Base-by-base conservation (phyloP, 2,329 filamentous ascomycete genomes). In the Stachybotrys chartarum region DNA sequence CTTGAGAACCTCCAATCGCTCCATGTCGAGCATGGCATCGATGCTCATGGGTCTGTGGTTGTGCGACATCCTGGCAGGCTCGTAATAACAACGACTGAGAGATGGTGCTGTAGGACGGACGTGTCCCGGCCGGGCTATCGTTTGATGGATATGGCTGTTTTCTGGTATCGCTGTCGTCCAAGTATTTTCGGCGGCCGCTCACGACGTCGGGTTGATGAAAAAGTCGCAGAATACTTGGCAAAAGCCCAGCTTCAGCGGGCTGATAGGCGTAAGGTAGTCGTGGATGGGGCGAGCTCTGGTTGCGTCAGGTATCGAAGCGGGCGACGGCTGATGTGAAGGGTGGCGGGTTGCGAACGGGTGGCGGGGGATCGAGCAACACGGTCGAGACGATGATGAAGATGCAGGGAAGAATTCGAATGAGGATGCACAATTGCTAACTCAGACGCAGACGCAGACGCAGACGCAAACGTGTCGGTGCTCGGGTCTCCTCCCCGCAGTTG, bases 11-110 rank as follows among this genome's bases (percentile, higher is more conserved):
- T 90, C 87, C 59, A 79, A 78, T 58, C 87, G 82, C 76, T 93
- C 89, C 75, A 91, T 86, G 67, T 91, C 88, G 59, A 91, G 78
- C 61, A 86, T 83, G 51, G 86, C 82, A 72, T 91, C 88, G 65
- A 92, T 82, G 65, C 87, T 91, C 86, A 90, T 90, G 18, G 76
- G 74, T 52, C 72, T 71, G 52, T 66, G 59, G 10, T 61, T 65
- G 53, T 63, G 65, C 57, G 70, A 66, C 70, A 73, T 73, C 57
- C 53, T 64, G 62, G 51, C 3, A 10, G 50, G 32, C 30, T 52
- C 35, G 35, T 14, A 42, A 14, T 10, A 10, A 42, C 35, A 42
- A 6, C 3, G 35, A 10, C 35, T 10, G 35, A 24, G 35, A 24
- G 24, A 24, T 24, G 24, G 2, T 24, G 24, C 24, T 24, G 24